A percentile compares a stretch with the other conserved stretches of the same genome.
Evolutionary conservation across 2,329 filamentous ascomycete species (phyloP).

Genomic region (Calonectria montana): DNA sequence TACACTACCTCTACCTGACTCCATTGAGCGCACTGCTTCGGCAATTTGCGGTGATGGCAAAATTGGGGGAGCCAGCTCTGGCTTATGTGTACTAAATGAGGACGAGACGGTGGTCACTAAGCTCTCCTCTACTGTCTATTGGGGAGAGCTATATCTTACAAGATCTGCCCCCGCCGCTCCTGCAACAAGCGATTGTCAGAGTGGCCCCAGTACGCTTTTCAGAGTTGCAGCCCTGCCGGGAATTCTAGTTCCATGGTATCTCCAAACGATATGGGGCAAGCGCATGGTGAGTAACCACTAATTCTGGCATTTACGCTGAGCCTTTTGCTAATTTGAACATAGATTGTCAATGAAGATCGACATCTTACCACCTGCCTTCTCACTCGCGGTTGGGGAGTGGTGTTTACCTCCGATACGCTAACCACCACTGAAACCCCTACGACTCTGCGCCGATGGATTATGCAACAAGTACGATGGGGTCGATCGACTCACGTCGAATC

Average conservation of each 20-base stretch:
- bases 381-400: slow-evolving; percentile 41
- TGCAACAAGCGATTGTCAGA: slow-evolving; percentile 41
- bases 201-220: slow-evolving; percentile 39
- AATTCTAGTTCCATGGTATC: slow-evolving; percentile 40
- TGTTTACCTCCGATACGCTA: slow-evolving; percentile 43
- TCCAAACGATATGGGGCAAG: slow-evolving; percentile 38
- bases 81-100: slow-evolving; percentile 38
- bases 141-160: slow-evolving; percentile 42
- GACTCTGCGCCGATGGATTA: slow-evolving; percentile 38
- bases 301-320: not conserved
- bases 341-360: slow-evolving; percentile 43
- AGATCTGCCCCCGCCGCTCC: slow-evolving; percentile 36
- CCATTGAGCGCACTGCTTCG: slow-evolving; percentile 33
- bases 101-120: slow-evolving; percentile 32
- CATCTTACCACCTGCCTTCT: slow-evolving; percentile 42
- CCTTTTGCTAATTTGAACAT: not conserved
- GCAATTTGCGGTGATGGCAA: slow-evolving; percentile 31
- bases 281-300: slow-evolving; percentile 31
- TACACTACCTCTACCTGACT: slow-evolving; percentile 34
- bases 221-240: slow-evolving; percentile 36
- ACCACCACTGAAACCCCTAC: slow-evolving; percentile 39
- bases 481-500: slow-evolving; percentile 41
- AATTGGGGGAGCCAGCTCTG: slow-evolving; percentile 41
- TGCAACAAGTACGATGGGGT: slow-evolving; percentile 40
- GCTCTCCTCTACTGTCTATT: slow-evolving; percentile 38